Evolutionary conservation across 2,329 filamentous ascomycete genomes (phyloP), one percentile per base, ranked within the genome.

Genomic region (Parascedosporium putredinis): DNA sequence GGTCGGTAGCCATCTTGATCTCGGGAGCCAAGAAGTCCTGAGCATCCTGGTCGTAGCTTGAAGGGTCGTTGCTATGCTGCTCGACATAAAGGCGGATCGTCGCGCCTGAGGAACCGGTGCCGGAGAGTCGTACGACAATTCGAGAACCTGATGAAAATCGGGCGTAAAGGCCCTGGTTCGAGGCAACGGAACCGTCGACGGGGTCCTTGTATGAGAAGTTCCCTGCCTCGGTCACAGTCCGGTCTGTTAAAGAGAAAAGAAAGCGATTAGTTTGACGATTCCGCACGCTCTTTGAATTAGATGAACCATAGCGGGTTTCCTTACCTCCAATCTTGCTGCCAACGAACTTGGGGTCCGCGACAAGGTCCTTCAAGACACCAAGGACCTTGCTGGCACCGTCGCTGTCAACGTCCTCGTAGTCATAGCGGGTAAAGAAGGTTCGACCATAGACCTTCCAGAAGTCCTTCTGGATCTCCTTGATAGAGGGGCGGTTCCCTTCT

Each of bases 401-500:
- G 44, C 83, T 85, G 72, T 95, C 89, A 56, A 95, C 89, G 58
- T 94, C 81, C 72, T 98, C 93, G 71, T 95, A 98, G 71, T 98
- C 93, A 70, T 97, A 97, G 55, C 93, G 88, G 40, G 93, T 98
- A 79, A 98, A 98, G 77, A 97, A 98, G 27, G 90, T 96, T 52
- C 93, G 89, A 61, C 93, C 93, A 67, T 98, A 98, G 51, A 81
- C 87, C 61, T 80, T 79, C 93, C 93, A 98, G 79, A 98, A 97
- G 65, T 96, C 88, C 61, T 88, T 82, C 72, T 98, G 93, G 66
- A 98, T 96, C 68, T 90, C 85, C 63, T 86, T 86, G 70, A 98
- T 97, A 71, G 87, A 95, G 47, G 91, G 90, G 85, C 88, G 58
- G 86, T 83, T 52, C 75, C 81, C 62, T 84, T 84, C 66, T 88